Percentiles rank a stretch among this genome's conserved stretches.
Conservation (phyloP, 495 filamentous ascomycete genomes). For the Endocarpon pusillum region DNA sequence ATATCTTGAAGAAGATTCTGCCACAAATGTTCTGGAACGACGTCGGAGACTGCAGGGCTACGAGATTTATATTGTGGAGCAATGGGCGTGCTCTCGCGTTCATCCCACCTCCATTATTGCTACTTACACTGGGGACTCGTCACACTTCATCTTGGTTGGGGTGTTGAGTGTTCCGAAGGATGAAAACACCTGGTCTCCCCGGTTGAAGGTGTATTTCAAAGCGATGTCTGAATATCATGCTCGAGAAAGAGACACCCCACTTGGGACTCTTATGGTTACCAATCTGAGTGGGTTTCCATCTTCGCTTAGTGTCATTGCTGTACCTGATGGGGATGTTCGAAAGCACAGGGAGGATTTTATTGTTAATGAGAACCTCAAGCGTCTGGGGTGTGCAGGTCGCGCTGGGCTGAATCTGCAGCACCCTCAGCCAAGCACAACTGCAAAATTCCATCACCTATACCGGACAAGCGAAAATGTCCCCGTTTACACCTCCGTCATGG, state of each 20-base stretch:
- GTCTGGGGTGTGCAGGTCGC: conserved; percentile 79
- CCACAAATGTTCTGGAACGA: conserved; percentile 56
- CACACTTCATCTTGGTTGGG: conserved; percentile 59
- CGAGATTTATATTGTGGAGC: conserved; percentile 87
- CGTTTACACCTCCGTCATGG: conserved; percentile 59
- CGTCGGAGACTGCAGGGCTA: conserved; percentile 58
- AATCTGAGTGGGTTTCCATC: conserved; percentile 84
- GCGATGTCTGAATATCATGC: conserved; percentile 73
- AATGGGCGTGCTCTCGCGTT: conserved; percentile 87
- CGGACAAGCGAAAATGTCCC: conserved; percentile 66
- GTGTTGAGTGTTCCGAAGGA: conserved; percentile 72
- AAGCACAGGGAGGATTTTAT: conserved; percentile 74
- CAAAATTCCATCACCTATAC: conserved; percentile 87
- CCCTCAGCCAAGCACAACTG: conserved; percentile 62
- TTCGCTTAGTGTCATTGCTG: conserved; percentile 68
- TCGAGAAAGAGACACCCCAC: conserved; percentile 57
- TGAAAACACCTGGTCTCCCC: conserved; percentile 62
- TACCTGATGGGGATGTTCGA: conserved; percentile 73
- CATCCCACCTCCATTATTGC: conserved; percentile 86
- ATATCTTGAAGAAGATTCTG: conserved; percentile 79
- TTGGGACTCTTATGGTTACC: conserved; percentile 83
- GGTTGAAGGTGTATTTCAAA: conserved; percentile 68
- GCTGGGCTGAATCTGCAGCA: conserved; percentile 62
- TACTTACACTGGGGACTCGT: conserved; percentile 79
- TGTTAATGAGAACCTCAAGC: conserved; percentile 87